phyloP scores from a whole-genome alignment of 2,329 filamentous ascomycete genomes.

The Bipolaris gigantea region DNA sequence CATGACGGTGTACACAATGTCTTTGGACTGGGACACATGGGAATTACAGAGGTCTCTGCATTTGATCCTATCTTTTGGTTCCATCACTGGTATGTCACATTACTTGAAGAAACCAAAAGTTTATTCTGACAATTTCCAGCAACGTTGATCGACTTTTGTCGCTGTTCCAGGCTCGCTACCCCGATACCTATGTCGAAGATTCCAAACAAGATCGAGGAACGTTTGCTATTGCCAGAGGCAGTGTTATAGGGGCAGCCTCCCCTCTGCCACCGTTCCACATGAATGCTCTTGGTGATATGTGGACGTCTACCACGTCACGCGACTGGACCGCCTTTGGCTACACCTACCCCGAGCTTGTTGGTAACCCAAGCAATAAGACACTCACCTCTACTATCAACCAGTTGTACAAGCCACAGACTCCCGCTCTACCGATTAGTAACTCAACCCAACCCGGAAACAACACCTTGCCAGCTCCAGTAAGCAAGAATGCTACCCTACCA shows the following conservation, averaged over 20 bases:
- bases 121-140: conserved; percentile 12
- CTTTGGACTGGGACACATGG: conserved; percentile 49
- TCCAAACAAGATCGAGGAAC: conserved; percentile 27
- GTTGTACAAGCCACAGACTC: conserved; percentile 31
- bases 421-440: conserved; percentile 29
- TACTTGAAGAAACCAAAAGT: neutral
- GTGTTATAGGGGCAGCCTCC: conserved; percentile 24
- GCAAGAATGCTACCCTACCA: conserved; percentile 4
- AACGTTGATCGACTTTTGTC: conserved; percentile 34
- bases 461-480: conserved; percentile 8
- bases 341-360: conserved; percentile 37
- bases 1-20: conserved; percentile 38
- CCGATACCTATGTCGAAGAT: conserved; percentile 38
- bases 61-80: conserved; percentile 42
- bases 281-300: conserved; percentile 37
- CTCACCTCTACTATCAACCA: conserved; percentile 32
- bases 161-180: conserved; percentile 35
- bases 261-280: conserved; percentile 37
- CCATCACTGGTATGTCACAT: conserved; percentile 28
- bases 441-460: conserved; percentile 15
- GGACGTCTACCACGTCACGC: conserved; percentile 30
- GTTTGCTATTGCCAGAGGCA: conserved; percentile 24
- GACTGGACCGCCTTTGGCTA: conserved; percentile 41
- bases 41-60: conserved; percentile 36
- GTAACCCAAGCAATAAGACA: conserved; percentile 31